Conservation (phyloP, 2,329 filamentous ascomycete genomes). For the Ophiostoma ips region DNA sequence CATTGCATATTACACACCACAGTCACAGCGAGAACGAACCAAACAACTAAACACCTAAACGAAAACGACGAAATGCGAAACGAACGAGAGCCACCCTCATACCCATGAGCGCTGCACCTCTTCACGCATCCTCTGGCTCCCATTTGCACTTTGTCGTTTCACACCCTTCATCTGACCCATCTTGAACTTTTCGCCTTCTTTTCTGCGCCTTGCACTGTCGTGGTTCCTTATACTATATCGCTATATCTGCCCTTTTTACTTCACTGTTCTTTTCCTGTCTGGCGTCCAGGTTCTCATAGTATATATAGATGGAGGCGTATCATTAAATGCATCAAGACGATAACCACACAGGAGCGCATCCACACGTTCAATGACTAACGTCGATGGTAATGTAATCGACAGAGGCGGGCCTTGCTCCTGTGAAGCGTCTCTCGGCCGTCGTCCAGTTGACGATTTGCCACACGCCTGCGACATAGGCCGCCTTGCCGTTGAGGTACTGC, state of each 20-base stretch:
- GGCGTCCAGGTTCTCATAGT: constrained; percentile 3
- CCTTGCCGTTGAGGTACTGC: constrained; percentile 66
- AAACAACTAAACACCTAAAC: no score
- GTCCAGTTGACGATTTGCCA: constrained; percentile 73
- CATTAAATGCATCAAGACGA: no score
- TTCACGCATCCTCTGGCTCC: no score
- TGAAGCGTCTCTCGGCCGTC: constrained; percentile 46
- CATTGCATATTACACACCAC: not conserved
- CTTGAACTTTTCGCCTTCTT: not conserved
- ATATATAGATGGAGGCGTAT: constrained; percentile 4
- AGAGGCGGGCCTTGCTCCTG: not conserved
- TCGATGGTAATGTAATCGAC: not conserved
- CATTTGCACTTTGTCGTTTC: no score
- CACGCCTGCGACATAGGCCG: constrained; percentile 59
- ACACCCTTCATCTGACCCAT: no score
- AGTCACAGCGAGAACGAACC: no score
- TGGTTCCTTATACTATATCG: not conserved
- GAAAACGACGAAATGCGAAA: no score
- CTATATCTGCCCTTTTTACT: not conserved
- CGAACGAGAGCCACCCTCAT: no score
- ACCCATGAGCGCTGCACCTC: no score
- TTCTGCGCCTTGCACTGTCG: not conserved
- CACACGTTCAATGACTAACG: no score
- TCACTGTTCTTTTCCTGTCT: not conserved
- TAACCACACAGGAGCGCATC: no score